Evolutionary conservation across 2,329 filamentous ascomycete species (phyloP).

Genomic region (Microdochium nivale): DNA sequence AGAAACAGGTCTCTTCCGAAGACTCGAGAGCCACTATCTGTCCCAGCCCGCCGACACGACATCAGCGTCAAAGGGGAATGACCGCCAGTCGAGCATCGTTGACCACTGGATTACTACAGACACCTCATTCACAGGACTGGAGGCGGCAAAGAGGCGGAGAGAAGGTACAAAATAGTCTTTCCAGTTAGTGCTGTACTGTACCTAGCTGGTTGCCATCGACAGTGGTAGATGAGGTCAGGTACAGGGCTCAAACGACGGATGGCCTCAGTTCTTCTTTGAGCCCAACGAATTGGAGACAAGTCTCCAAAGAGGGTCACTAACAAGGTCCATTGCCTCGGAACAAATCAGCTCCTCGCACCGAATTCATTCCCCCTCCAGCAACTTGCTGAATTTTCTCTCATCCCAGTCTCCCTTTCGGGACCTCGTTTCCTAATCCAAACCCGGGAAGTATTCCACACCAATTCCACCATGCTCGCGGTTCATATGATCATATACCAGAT

Average conservation of each 20-base stretch:
- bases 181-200: not conserved
- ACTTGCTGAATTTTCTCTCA: not conserved
- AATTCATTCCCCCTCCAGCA: not conserved
- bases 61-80: not conserved
- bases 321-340: not conserved
- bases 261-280: not conserved
- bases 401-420: not conserved
- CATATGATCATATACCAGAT: slow-evolving; percentile 4
- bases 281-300: not conserved
- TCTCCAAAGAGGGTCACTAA: not conserved
- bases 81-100: not conserved
- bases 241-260: not conserved
- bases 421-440: not conserved
- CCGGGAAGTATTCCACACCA: slow-evolving; percentile 2
- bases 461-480: slow-evolving; percentile 2
- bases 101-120: not conserved
- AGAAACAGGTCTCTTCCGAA: not conserved
- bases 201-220: not conserved
- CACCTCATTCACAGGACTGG: not conserved
- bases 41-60: not conserved
- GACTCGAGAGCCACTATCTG: not conserved
- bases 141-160: not conserved
- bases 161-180: not conserved
- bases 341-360: not conserved
- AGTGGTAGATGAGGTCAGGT: not conserved